A percentile compares a stretch with the other conserved stretches of the same genome.
Conservation (phyloP, 2,329 filamentous ascomycete genomes). For the Phyllosticta citriasiana region DNA sequence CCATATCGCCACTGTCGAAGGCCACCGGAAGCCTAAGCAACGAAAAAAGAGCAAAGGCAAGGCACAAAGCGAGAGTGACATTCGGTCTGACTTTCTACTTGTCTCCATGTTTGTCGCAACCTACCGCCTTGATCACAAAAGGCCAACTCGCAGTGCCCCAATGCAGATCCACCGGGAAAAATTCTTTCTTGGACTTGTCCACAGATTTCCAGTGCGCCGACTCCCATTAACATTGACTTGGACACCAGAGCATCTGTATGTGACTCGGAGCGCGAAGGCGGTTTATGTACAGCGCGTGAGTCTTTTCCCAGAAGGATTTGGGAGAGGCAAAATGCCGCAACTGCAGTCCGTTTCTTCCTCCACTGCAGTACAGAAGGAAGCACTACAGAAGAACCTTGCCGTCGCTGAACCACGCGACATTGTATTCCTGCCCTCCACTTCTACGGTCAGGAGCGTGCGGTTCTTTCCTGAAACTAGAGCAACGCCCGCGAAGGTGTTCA, state of each 20-base stretch:
- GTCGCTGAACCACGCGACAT: background rate
- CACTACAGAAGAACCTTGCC: background rate
- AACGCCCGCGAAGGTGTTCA: background rate
- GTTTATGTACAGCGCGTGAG: slow-evolving; percentile 1
- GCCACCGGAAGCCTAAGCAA: background rate
- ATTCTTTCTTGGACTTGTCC: slow-evolving; percentile 5
- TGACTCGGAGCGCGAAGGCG: slow-evolving; percentile 6
- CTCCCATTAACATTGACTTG: slow-evolving; percentile 12
- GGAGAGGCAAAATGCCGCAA: background rate
- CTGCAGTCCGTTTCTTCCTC: no score
- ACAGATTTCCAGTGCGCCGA: slow-evolving; percentile 1
- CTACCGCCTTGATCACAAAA: background rate
- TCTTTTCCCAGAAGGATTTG: background rate
- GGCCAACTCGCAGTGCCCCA: background rate
- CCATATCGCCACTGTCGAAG: slow-evolving; percentile 13
- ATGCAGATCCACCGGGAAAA: slow-evolving; percentile 10
- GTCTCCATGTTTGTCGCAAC: slow-evolving; percentile 6
- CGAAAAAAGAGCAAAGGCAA: background rate
- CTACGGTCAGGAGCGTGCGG: background rate
- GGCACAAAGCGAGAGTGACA: background rate
- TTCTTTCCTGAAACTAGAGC: background rate
- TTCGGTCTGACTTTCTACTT: background rate
- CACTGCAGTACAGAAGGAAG: background rate
- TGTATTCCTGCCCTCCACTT: slow-evolving; percentile 2
- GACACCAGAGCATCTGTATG: slow-evolving; percentile 9